Evolutionary conservation across 228 moss, liverwort and hornwort species (phyloP).

Genomic region (Sphagnum magellanicum): DNA sequence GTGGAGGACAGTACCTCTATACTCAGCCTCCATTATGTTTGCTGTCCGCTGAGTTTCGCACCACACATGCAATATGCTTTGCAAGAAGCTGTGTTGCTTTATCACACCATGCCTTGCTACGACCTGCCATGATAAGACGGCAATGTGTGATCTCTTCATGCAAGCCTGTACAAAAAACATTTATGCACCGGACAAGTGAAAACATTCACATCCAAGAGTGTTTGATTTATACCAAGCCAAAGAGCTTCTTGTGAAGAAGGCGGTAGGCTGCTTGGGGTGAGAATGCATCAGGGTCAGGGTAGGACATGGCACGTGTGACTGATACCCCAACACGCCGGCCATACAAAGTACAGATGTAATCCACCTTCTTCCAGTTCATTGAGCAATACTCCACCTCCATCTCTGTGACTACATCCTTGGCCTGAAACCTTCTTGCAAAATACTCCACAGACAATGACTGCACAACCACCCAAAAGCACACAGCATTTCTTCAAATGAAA

Average conservation of each 20-base stretch:
- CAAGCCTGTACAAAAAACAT: not conserved
- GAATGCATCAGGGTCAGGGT: constrained; percentile 46
- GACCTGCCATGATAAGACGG: constrained; percentile 20
- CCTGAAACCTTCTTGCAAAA: constrained; percentile 61
- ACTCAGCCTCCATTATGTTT: constrained; percentile 39
- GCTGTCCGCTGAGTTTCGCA: constrained; percentile 67
- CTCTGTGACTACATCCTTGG: constrained; percentile 65
- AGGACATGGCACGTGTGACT: constrained; percentile 76
- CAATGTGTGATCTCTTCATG: not conserved
- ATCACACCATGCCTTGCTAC: constrained; percentile 67
- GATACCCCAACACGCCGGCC: constrained; percentile 73
- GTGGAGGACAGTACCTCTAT: constrained; percentile 17
- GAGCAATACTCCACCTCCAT: constrained; percentile 79
- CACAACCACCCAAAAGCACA: not conserved
- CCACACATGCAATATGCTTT: constrained; percentile 71
- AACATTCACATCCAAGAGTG: not conserved
- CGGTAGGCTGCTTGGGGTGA: constrained; percentile 29
- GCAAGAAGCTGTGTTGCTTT: constrained; percentile 49
- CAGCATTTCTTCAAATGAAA: not conserved
- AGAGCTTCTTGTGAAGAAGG: constrained; percentile 53
- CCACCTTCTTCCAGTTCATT: constrained; percentile 76
- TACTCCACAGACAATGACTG: constrained; percentile 73
- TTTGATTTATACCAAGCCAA: constrained; percentile 45
- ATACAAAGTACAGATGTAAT: constrained; percentile 63
- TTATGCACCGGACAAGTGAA: not conserved